Percentiles rank a stretch among this genome's conserved stretches.
These are phyloP conservation scores for Marasmius oreades DNA, from an alignment of 1,284 basidiomycete species.

Conservation along the genomic window DNA sequence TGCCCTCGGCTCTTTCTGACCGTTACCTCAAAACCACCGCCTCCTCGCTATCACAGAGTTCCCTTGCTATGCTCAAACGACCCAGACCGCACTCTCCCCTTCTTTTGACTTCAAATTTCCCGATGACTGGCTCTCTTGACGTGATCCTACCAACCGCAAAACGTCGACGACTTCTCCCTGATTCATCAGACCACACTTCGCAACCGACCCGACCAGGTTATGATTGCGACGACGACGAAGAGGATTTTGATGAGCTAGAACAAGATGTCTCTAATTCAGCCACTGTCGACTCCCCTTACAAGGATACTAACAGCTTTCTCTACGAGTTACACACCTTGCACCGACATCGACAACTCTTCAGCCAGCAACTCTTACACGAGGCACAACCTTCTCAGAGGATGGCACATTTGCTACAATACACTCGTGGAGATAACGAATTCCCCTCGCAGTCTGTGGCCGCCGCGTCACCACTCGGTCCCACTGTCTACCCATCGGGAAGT, in stretches of 20 bases:
- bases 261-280: slow-evolving; percentile 7
- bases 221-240: slow-evolving; percentile 32
- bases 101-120: slow-evolving; percentile 33
- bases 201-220: slow-evolving; percentile 39
- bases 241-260: slow-evolving; percentile 6
- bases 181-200: neutral
- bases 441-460: neutral
- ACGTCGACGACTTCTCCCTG: slow-evolving; percentile 41
- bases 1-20: neutral
- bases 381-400: slow-evolving; percentile 3
- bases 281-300: slow-evolving; percentile 38
- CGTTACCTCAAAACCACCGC: neutral
- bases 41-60: neutral
- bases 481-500: neutral
- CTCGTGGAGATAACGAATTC: neutral
- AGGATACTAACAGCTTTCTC: slow-evolving; percentile 55
- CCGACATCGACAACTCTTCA: slow-evolving; percentile 51
- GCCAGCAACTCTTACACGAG: slow-evolving; percentile 15
- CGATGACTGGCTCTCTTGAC: slow-evolving; percentile 25
- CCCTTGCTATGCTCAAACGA: slow-evolving; percentile 60
- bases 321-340: slow-evolving; percentile 66
- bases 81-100: slow-evolving; percentile 53
- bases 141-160: slow-evolving; percentile 34
- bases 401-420: neutral
- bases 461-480: neutral